phyloP scores from a whole-genome alignment of 2,329 filamentous ascomycete genomes.

The Aspergillus viridinutans region DNA sequence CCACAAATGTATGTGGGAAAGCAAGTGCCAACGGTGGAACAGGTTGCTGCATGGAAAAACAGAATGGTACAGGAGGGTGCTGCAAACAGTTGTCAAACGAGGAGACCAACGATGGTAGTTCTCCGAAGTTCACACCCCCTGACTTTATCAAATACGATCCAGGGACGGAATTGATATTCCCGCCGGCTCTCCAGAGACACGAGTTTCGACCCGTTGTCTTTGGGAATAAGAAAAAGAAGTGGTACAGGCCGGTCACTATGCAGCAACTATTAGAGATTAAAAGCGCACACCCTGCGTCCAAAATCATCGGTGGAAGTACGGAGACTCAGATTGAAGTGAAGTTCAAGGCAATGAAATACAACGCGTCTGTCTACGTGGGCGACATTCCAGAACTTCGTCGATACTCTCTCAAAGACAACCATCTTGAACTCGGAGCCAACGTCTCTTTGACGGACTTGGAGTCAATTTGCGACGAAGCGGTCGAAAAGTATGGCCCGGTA shows the following conservation, averaged over 20 bases:
- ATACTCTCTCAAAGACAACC: constrained; percentile 72
- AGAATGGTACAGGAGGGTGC: constrained; percentile 57
- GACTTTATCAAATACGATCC: constrained; percentile 93
- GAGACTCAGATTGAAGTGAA: constrained; percentile 98
- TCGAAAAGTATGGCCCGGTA: constrained; percentile 68
- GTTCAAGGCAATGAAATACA: constrained; percentile 92
- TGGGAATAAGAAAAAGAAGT: constrained; percentile 90
- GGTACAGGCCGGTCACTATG: constrained; percentile 85
- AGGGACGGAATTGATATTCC: constrained; percentile 93
- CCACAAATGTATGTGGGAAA: constrained; percentile 54
- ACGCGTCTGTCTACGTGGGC: constrained; percentile 83
- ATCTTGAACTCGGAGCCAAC: constrained; percentile 90
- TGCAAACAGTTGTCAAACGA: constrained; percentile 59
- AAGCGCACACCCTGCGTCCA: constrained; percentile 74
- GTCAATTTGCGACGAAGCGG: constrained; percentile 71
- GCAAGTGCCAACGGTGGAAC: constrained; percentile 55
- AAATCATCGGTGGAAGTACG: constrained; percentile 92
- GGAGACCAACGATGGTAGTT: constrained; percentile 32
- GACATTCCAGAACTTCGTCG: constrained; percentile 87
- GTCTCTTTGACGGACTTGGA: constrained; percentile 90
- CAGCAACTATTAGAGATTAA: constrained; percentile 91
- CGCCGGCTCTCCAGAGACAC: constrained; percentile 76
- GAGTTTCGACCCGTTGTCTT: constrained; percentile 77
- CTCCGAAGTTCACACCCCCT: constrained; percentile 70
- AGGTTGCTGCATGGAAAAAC: constrained; percentile 70